Conservation (phyloP, 2,329 filamentous ascomycete species). For the Venturia nashicola region DNA sequence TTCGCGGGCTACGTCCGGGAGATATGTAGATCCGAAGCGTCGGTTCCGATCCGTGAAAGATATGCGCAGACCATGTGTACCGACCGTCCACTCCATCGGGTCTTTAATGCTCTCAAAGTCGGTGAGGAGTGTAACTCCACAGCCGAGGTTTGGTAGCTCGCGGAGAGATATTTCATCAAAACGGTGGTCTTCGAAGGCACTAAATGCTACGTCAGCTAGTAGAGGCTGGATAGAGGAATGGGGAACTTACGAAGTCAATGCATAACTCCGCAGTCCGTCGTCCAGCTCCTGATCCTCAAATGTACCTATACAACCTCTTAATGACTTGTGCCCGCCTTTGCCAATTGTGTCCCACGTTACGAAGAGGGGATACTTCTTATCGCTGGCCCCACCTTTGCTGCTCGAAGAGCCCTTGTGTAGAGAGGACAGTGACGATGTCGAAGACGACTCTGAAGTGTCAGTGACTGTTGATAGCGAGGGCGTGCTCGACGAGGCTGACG, state of each 20-base stretch:
- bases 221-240: background rate
- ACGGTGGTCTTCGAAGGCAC: conserved; percentile 51
- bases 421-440: conserved; percentile 22
- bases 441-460: conserved; percentile 18
- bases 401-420: conserved; percentile 17
- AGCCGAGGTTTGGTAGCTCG: conserved; percentile 27
- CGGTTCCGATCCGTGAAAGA: conserved; percentile 64
- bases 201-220: conserved; percentile 17
- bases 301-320: conserved; percentile 93
- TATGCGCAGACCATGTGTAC: conserved; percentile 76
- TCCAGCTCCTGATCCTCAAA: conserved; percentile 69
- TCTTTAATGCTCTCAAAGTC: conserved; percentile 67
- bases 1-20: conserved; percentile 82
- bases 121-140: conserved; percentile 64
- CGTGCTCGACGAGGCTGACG: conserved; percentile 29
- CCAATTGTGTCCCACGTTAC: conserved; percentile 85
- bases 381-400: conserved; percentile 23
- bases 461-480: conserved; percentile 2
- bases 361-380: conserved; percentile 60
- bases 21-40: conserved; percentile 74
- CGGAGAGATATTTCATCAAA: conserved; percentile 42
- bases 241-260: conserved; percentile 55
- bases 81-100: conserved; percentile 74
- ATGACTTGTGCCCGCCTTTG: conserved; percentile 45
- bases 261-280: conserved; percentile 64